phyloP scores from a whole-genome alignment of 139 green algal genomes.

The Coccomyxa sp. region DNA sequence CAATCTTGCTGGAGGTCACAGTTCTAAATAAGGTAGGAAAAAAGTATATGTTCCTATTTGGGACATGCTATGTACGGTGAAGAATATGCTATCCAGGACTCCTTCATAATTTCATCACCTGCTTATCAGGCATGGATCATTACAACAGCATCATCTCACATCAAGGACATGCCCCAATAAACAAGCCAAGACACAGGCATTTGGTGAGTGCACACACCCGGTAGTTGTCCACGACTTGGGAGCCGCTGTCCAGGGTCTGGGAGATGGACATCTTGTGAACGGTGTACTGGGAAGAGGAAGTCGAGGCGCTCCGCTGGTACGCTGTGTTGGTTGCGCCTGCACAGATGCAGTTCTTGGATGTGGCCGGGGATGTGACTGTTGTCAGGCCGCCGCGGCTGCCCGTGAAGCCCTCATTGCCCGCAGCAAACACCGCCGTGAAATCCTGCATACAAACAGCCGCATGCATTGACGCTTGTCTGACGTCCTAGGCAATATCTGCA shows the following conservation, averaged over 20 bases:
- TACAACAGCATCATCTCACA: too few species aligned
- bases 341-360: conserved; percentile 75
- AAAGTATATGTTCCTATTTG: too few species aligned
- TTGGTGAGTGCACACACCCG: neutral
- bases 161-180: too few species aligned
- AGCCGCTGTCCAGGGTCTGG: neutral
- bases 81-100: too few species aligned
- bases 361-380: conserved; percentile 74
- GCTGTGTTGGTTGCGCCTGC: conserved; percentile 48
- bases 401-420: conserved; percentile 46
- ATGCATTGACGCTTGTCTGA: neutral
- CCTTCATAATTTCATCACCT: too few species aligned
- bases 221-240: neutral
- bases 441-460: conserved; percentile 15
- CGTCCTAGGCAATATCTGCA: neutral
- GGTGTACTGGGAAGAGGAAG: neutral
- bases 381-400: neutral
- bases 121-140: too few species aligned
- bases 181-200: neutral
- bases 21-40: too few species aligned
- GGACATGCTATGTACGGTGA: too few species aligned
- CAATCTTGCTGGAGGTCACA: too few species aligned
- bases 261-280: conserved; percentile 16
- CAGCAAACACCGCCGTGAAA: conserved; percentile 43
- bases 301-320: neutral